Evolutionary conservation across 495 filamentous ascomycete genomes (phyloP).

Genomic region (Lasiosphaeriaceae sp.): DNA sequence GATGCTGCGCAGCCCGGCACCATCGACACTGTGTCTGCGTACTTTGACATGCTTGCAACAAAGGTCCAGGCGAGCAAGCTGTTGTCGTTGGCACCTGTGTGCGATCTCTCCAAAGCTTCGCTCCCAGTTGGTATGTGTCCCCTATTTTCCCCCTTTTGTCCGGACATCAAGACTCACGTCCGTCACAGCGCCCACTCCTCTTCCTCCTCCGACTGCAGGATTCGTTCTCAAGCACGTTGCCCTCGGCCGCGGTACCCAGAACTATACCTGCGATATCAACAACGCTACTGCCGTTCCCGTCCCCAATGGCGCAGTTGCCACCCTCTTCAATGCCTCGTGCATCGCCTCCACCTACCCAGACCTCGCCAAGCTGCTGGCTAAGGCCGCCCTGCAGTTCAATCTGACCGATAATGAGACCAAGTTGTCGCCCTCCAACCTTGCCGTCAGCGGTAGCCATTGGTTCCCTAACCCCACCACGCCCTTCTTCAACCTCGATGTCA

Average conservation of each 20-base stretch:
- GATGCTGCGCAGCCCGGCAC: constrained; percentile 31
- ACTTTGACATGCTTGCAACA: constrained; percentile 50
- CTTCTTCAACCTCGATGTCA: constrained; percentile 67
- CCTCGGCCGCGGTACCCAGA: constrained; percentile 84
- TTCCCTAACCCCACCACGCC: constrained; percentile 68
- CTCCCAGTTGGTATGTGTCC: constrained; percentile 41
- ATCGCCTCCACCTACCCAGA: constrained; percentile 62
- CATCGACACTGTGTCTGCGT: constrained; percentile 43
- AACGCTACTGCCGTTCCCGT: constrained; percentile 56
- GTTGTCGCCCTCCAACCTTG: constrained; percentile 52
- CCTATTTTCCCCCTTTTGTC: background rate
- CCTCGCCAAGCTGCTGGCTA: constrained; percentile 53
- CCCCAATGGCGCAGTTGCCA: constrained; percentile 71
- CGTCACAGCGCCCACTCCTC: constrained; percentile 35
- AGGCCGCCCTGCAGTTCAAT: constrained; percentile 53
- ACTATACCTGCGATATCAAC: constrained; percentile 76
- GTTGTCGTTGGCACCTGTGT: constrained; percentile 38
- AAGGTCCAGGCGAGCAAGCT: constrained; percentile 42
- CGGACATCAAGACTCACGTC: constrained; percentile 18
- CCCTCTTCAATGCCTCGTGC: constrained; percentile 86
- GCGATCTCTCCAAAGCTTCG: constrained; percentile 47
- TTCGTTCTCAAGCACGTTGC: constrained; percentile 68
- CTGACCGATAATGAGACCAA: constrained; percentile 32
- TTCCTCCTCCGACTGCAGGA: constrained; percentile 56
- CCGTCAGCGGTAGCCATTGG: constrained; percentile 71